Evolutionary conservation across 805 yeast species (phyloP), one percentile per base, ranked within the genome.

Genomic region (Starmera dryadoides): DNA sequence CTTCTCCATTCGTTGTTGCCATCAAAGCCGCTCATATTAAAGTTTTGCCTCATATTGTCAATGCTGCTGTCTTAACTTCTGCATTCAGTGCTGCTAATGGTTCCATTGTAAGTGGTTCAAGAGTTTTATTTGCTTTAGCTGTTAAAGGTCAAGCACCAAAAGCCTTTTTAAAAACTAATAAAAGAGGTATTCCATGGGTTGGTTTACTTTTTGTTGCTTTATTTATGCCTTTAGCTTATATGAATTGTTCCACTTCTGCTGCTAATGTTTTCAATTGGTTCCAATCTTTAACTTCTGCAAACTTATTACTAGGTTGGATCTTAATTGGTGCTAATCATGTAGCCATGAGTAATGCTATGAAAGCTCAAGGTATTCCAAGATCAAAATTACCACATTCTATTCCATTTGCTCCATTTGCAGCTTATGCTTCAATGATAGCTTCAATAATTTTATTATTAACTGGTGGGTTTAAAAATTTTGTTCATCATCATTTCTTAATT

Each of bases 11-110:
- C 35, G 69, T 65, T 8, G 54, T 65, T 43, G 69, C 66, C 7
- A 60, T 64, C 40, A 71, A 74, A 55, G 70, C 69, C 46, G 82
- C 81, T 2, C 43, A 52, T 26, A 62, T 66, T 26, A 50, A 46
- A 28, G 69, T 52, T 2, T 45, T 66, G 16, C 66, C 65, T 15
- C 57, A 55, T 41, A 51, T 62, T 26, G 56, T 66, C 35, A 66
- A 66, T 45, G 70, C 62, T 14, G 58, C 60, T 25, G 64, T 66
- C 19, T 47, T 63, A 33, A 57, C 66, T 1, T 63, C 68, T 7
- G 71, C 69, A 1, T 59, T 63, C 33, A 58, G 64, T 10, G 66
- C 68, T 22, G 64, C 59, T n/a, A 62, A 63, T 41, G 42, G 53
- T 22, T 38, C 49, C 10, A 36, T 60, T 16, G 50, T 58, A 25